Base-by-base conservation (phyloP, 257 asterid species). In the Solanum arcanum region DNA sequence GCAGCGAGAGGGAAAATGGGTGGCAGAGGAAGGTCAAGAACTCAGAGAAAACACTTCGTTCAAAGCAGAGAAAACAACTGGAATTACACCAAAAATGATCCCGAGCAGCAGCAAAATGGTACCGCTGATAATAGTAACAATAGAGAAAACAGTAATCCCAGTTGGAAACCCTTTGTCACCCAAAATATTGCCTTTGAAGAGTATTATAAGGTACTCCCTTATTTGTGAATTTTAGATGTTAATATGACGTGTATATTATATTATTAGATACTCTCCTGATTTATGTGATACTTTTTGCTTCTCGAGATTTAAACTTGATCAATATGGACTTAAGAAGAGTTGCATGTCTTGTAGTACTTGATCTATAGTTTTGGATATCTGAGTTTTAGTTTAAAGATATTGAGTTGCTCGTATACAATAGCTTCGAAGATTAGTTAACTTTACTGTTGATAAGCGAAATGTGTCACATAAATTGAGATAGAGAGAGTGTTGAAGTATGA, bases 11-110 rank as follows among this genome's bases (percentile, higher is more conserved):
- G 56, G 3, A 42, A 87, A 75, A 96, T 94, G 98, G 98, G 99
- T 37, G 95, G 98, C 7, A 91, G 98, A 76, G 95, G 98, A 68
- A 97, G 94, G 92, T 93, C 97, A 44, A 98, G 99, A 18, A 97
- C 99, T 84, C 99, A 96, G 93, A 91, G 99, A 86, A 97, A 94
- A 23, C 98, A 97, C 93, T 97, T 97, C 84, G 88, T 92, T 64
- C 93, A 97, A 87, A 89, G 88, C 93, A 91, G 99, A 88, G 98
- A 97, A 84, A 97, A 97, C 86, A 94, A 92, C 0, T 97, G 99
- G 99, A 95, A 97, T 85, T 97, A 95, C 85, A 23, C 91, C 27
- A 95, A 97, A 89, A 77, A 95, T 85, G 97, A 91, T 60, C 64
- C 90, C 90, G 90, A 83, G 37, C 86, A 64, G 25, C 86, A 81